A percentile compares a stretch with the other conserved stretches of the same genome.
Evolutionary conservation across 2,329 filamentous ascomycete genomes (phyloP).

Genomic region (Corynespora cassiicola): DNA sequence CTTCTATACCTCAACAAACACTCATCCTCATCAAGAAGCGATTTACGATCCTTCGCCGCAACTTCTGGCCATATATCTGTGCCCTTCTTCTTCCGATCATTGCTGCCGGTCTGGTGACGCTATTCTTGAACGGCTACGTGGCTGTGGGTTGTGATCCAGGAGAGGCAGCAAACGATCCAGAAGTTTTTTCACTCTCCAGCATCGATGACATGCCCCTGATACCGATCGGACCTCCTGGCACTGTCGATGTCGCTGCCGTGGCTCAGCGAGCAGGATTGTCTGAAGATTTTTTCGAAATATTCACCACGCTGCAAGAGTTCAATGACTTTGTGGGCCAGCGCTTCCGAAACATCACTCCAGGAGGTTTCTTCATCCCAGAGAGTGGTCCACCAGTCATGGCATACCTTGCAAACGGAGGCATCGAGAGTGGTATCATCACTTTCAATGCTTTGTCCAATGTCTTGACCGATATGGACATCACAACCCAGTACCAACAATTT

Average conservation of each 20-base stretch:
- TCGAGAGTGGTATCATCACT: slow-evolving; percentile 74
- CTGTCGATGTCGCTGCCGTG: slow-evolving; percentile 38
- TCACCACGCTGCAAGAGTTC: slow-evolving; percentile 73
- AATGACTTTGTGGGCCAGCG: slow-evolving; percentile 67
- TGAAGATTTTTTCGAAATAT: slow-evolving; percentile 52
- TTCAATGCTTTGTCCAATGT: slow-evolving; percentile 90
- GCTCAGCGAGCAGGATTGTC: slow-evolving; percentile 31
- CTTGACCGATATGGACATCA: slow-evolving; percentile 71
- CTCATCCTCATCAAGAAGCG: slow-evolving; percentile 80
- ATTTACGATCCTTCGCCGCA: slow-evolving; percentile 76
- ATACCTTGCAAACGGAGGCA: slow-evolving; percentile 70
- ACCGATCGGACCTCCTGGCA: slow-evolving; percentile 48
- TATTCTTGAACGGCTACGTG: slow-evolving; percentile 70
- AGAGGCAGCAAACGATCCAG: slow-evolving; percentile 39
- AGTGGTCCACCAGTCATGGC: slow-evolving; percentile 68
- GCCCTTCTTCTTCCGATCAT: slow-evolving; percentile 81
- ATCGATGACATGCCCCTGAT: slow-evolving; percentile 37
- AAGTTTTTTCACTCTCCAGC: slow-evolving; percentile 33
- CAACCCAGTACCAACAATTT: slow-evolving; percentile 76
- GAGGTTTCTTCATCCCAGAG: slow-evolving; percentile 80
- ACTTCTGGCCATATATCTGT: slow-evolving; percentile 76
- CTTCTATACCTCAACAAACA: slow-evolving; percentile 74
- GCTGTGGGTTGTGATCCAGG: slow-evolving; percentile 56
- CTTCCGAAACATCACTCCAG: slow-evolving; percentile 74
- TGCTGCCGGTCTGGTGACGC: slow-evolving; percentile 77